Percentiles rank a stretch among this genome's conserved stretches.
phyloP scores from a whole-genome alignment of 805 yeast genomes.

The Hanseniaspora lindneri region DNA sequence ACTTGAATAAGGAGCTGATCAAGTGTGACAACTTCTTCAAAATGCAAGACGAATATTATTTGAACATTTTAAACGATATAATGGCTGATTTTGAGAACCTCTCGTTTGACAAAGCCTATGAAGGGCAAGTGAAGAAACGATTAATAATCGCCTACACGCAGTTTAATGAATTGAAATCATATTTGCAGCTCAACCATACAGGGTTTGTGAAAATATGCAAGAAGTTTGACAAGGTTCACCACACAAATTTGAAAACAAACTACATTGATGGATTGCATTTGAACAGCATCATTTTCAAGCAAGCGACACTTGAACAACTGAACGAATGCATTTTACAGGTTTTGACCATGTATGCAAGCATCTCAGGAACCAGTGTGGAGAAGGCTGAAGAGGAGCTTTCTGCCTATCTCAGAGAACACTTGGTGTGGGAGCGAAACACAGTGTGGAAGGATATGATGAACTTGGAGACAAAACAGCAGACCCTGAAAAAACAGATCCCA shows the following conservation, averaged over 20 bases:
- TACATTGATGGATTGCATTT: slow-evolving; percentile 42
- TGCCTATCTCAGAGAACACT: slow-evolving; percentile 68
- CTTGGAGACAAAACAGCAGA: slow-evolving; percentile 73
- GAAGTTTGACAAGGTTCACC: slow-evolving; percentile 78
- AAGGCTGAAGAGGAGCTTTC: slow-evolving; percentile 41
- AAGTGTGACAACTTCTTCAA: slow-evolving; percentile 69
- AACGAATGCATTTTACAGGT: slow-evolving; percentile 44
- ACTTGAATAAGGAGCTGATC: slow-evolving; percentile 62
- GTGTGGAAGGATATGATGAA: slow-evolving; percentile 97
- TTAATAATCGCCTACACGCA: slow-evolving; percentile 56
- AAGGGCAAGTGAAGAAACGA: slow-evolving; percentile 42
- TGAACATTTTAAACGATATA: slow-evolving; percentile 43
- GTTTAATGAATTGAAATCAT: slow-evolving; percentile 73
- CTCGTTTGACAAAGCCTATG: slow-evolving; percentile 15
- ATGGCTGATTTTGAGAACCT: slow-evolving; percentile 46
- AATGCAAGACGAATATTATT: slow-evolving; percentile 50
- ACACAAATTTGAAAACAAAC: slow-evolving; percentile 44
- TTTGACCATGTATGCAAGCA: slow-evolving; percentile 41
- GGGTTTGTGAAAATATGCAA: slow-evolving; percentile 85
- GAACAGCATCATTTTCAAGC: slow-evolving; percentile 45
- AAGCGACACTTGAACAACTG: slow-evolving; percentile 37
- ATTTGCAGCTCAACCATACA: slow-evolving; percentile 68
- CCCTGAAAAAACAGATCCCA: slow-evolving; percentile 35
- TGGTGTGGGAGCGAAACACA: slow-evolving; percentile 94
- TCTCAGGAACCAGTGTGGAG: slow-evolving; percentile 22